phyloP scores from a whole-genome alignment of 805 yeast genomes.

The Nakazawaea sp. region DNA sequence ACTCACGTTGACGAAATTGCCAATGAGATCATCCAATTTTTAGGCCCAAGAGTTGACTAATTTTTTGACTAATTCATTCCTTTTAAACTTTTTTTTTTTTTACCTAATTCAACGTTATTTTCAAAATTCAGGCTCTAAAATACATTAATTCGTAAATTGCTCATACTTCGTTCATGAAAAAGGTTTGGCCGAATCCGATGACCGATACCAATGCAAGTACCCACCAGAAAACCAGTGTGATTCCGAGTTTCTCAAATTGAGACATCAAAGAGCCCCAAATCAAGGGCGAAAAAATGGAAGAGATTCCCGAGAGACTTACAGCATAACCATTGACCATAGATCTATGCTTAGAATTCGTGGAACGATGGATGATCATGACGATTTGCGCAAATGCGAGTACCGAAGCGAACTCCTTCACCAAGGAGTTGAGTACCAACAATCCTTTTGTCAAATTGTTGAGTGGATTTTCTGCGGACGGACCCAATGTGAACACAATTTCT shows the following conservation, averaged over 20 bases:
- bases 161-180: too few species aligned
- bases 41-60: neutral
- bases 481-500: neutral
- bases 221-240: neutral
- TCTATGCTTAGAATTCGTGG: neutral
- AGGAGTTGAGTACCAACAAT: neutral
- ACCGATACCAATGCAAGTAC: neutral
- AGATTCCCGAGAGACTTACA: neutral
- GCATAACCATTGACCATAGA: neutral
- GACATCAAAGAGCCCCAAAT: neutral
- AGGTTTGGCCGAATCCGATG: too few species aligned
- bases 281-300: neutral
- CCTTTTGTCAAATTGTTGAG: neutral
- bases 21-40: neutral
- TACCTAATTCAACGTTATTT: neutral
- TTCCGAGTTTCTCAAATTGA: neutral
- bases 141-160: too few species aligned
- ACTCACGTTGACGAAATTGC: neutral
- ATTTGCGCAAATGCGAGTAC: neutral
- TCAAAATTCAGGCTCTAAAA: too few species aligned
- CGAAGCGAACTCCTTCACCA: neutral
- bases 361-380: neutral
- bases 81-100: neutral
- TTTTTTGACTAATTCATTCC: neutral
- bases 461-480: too few species aligned